Evolutionary conservation across 2,329 filamentous ascomycete species (phyloP).

Genomic region (Claviceps humidiphila): DNA sequence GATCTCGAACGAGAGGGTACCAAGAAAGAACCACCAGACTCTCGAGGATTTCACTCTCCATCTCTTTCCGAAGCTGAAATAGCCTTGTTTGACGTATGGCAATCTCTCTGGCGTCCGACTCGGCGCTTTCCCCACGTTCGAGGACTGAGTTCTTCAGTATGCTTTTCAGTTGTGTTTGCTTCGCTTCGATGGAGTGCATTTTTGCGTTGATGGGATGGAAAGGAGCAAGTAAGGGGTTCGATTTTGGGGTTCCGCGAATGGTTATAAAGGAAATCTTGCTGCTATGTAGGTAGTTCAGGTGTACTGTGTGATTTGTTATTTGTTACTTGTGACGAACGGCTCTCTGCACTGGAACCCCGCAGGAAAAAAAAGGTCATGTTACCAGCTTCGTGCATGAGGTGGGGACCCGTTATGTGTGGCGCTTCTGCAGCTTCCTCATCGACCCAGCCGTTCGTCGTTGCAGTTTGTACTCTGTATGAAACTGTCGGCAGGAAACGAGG

Average conservation of each 20-base stretch:
- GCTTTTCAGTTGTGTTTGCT: slow-evolving; percentile 32
- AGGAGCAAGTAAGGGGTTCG: too few species aligned
- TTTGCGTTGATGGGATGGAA: not conserved
- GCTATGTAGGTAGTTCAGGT: too few species aligned
- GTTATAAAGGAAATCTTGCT: too few species aligned
- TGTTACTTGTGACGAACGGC: not conserved
- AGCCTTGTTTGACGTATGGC: slow-evolving; percentile 73
- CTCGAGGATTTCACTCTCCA: slow-evolving; percentile 61
- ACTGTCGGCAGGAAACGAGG: too few species aligned
- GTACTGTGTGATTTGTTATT: too few species aligned
- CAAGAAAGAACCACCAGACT: slow-evolving; percentile 59
- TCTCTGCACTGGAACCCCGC: not conserved
- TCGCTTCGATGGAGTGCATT: slow-evolving; percentile 14
- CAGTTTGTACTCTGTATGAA: too few species aligned
- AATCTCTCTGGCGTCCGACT: slow-evolving; percentile 38
- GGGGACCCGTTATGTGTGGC: too few species aligned
- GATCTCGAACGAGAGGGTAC: slow-evolving; percentile 28
- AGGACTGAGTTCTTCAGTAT: slow-evolving; percentile 44
- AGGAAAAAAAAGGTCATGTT: not conserved
- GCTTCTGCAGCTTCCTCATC: too few species aligned
- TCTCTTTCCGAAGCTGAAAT: slow-evolving; percentile 69
- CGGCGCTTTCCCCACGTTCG: slow-evolving; percentile 12
- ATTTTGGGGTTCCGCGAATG: too few species aligned
- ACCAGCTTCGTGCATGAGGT: too few species aligned
- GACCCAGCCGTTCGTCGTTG: too few species aligned